A percentile compares a stretch with the other conserved stretches of the same genome.
phyloP scores from a whole-genome alignment of 1,284 basidiomycete genomes.

The Ceratobasidium sp. region DNA sequence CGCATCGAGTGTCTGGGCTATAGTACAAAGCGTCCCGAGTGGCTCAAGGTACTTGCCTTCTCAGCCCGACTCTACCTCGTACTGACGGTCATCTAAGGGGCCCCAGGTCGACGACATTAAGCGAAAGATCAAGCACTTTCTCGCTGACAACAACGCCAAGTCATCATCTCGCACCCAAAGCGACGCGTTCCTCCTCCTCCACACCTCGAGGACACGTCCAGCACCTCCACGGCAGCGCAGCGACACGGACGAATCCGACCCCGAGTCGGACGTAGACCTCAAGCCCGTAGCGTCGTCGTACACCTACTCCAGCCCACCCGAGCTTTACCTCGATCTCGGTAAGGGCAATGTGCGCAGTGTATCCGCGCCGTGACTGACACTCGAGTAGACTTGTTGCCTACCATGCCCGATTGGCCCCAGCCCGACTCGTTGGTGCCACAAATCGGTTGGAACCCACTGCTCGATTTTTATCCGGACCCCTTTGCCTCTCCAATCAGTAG shows the following conservation, averaged over 20 bases:
- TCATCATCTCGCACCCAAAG: constrained; percentile 10
- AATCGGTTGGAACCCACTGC: neutral
- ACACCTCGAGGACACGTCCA: neutral
- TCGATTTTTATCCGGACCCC: neutral
- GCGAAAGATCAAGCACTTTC: constrained; percentile 32
- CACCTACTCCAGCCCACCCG: neutral
- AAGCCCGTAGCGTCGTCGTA: neutral
- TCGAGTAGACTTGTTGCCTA: neutral
- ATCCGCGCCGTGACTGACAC: neutral
- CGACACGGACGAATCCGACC: constrained; percentile 17
- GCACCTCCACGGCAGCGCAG: neutral
- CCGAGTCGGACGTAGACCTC: constrained; percentile 13
- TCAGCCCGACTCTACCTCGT: neutral
- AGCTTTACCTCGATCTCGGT: neutral
- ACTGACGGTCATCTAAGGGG: neutral
- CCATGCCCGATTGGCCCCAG: neutral
- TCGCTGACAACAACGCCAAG: constrained; percentile 31
- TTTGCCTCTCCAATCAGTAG: neutral
- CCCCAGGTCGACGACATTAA: constrained; percentile 14
- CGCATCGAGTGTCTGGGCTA: constrained; percentile 85
- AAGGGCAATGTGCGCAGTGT: neutral
- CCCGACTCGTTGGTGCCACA: neutral
- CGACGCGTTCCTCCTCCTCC: constrained; percentile 14
- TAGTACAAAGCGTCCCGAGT: constrained; percentile 67
- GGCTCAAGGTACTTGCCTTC: constrained; percentile 44